These are phyloP conservation scores for Talaromyces sp. DNA, from an alignment of 2,329 filamentous ascomycete genomes.

Conservation along the genomic window DNA sequence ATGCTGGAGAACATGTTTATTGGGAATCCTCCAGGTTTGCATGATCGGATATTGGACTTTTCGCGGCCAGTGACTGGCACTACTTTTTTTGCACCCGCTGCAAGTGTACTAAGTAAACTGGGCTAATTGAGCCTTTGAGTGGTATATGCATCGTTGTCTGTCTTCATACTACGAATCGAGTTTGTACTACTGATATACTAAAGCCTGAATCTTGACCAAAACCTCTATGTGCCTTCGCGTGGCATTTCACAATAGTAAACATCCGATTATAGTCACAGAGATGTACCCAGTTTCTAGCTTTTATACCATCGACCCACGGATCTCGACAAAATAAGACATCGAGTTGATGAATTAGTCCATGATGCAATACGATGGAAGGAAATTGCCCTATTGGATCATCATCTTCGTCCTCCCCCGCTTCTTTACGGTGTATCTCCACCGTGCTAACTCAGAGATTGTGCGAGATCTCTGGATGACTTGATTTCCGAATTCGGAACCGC, in stretches of 20 bases:
- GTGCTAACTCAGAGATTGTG: background rate
- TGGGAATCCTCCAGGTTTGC: slow-evolving; percentile 51
- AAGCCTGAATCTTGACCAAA: too few species aligned
- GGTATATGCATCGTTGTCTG: background rate
- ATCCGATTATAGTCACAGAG: too few species aligned
- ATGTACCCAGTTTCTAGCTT: too few species aligned
- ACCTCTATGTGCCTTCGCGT: too few species aligned
- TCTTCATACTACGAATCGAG: background rate
- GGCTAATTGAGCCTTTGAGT: slow-evolving; percentile 20
- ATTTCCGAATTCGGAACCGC: background rate
- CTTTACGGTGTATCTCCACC: background rate
- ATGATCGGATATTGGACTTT: slow-evolving; percentile 56
- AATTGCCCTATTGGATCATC: too few species aligned
- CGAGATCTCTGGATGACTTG: background rate
- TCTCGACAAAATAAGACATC: too few species aligned
- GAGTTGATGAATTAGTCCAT: background rate
- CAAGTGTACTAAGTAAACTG: slow-evolving; percentile 28
- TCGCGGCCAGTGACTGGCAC: slow-evolving; percentile 52
- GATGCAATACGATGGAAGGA: background rate
- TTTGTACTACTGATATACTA: background rate
- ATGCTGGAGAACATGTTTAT: slow-evolving; percentile 60
- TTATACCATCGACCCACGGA: too few species aligned
- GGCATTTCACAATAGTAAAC: too few species aligned
- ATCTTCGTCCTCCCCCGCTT: background rate
- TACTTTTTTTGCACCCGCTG: slow-evolving; percentile 53